These are phyloP conservation scores for Cnidoscolus chayamansa DNA, from an alignment of 441 rosid species.

Conservation along the genomic window DNA sequence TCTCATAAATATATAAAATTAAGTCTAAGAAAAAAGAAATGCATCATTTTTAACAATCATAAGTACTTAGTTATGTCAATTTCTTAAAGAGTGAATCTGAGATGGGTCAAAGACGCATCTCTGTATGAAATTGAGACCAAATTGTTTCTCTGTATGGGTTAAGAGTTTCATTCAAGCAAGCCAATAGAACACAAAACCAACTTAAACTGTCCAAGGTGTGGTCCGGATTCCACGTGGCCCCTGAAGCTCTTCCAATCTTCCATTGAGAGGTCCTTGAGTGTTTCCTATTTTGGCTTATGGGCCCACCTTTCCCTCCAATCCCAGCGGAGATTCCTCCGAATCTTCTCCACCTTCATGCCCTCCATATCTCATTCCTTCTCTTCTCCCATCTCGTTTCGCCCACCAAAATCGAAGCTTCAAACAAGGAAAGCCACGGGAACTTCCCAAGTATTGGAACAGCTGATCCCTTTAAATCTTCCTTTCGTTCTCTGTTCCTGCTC, in stretches of 20 bases:
- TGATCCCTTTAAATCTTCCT: no score
- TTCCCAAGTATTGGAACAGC: neutral
- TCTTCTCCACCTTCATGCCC: conserved; percentile 40
- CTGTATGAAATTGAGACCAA: no score
- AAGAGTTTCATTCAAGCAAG: conserved; percentile 2
- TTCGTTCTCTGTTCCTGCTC: neutral
- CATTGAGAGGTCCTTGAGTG: conserved; percentile 32
- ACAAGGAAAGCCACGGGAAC: neutral
- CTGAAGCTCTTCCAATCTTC: conserved; percentile 5
- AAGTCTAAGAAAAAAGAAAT: no score
- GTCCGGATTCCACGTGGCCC: conserved; percentile 37
- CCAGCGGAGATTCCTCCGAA: conserved; percentile 61
- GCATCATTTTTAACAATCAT: no score
- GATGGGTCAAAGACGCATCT: no score
- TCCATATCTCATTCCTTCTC: conserved; percentile 21
- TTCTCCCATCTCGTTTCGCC: neutral
- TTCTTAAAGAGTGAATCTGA: no score
- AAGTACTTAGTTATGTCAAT: no score
- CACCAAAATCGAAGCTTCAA: neutral
- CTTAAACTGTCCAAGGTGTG: conserved; percentile 18
- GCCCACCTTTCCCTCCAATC: conserved; percentile 47
- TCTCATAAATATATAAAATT: no score
- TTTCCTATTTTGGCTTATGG: conserved; percentile 13
- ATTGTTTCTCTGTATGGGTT: no score
- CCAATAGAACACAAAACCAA: conserved; percentile 1